phyloP scores from a whole-genome alignment of 495 filamentous ascomycete genomes.

The Terfezia boudieri region DNA sequence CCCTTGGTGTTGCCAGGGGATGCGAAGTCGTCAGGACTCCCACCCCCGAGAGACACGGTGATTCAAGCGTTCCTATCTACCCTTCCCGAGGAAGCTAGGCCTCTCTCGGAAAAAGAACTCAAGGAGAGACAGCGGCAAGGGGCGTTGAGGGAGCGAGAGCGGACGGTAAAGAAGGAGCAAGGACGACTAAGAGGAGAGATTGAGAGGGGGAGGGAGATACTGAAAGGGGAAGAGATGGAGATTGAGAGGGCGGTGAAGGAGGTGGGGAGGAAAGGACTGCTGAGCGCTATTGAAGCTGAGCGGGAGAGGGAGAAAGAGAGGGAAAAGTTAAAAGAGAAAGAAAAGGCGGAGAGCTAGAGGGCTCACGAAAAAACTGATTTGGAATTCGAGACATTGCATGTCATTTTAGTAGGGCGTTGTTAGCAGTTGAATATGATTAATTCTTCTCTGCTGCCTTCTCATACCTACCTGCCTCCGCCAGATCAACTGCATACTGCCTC shows the following conservation, averaged over 20 bases:
- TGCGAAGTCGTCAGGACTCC: slow-evolving; percentile 24
- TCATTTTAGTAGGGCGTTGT: too few relatives aligned
- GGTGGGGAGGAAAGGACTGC: slow-evolving; percentile 47
- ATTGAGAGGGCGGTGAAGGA: slow-evolving; percentile 51
- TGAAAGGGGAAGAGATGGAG: slow-evolving; percentile 58
- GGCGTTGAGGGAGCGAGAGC: slow-evolving; percentile 49
- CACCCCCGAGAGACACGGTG: slow-evolving; percentile 44
- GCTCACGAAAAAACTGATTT: too few relatives aligned
- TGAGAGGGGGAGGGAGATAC: slow-evolving; percentile 37
- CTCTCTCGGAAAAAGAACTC: slow-evolving; percentile 28
- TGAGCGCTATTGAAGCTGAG: slow-evolving; percentile 32
- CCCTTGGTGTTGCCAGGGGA: neutral
- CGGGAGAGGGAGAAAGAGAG: slow-evolving; percentile 1
- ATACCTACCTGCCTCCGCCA: too few relatives aligned
- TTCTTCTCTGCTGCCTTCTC: too few relatives aligned
- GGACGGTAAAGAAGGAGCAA: slow-evolving; percentile 53
- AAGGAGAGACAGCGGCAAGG: slow-evolving; percentile 40
- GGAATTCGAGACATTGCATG: too few relatives aligned
- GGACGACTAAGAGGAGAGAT: slow-evolving; percentile 41
- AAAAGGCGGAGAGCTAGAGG: too few relatives aligned
- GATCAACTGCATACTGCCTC: too few relatives aligned
- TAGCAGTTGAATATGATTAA: too few relatives aligned
- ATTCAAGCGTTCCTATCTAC: slow-evolving; percentile 56
- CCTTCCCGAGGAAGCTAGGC: slow-evolving; percentile 35
- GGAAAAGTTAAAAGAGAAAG: too few relatives aligned